Evolutionary conservation across 208 protist species (phyloP), one percentile per base, ranked within the genome.

Genomic region (Trypanosoma rangeli): DNA sequence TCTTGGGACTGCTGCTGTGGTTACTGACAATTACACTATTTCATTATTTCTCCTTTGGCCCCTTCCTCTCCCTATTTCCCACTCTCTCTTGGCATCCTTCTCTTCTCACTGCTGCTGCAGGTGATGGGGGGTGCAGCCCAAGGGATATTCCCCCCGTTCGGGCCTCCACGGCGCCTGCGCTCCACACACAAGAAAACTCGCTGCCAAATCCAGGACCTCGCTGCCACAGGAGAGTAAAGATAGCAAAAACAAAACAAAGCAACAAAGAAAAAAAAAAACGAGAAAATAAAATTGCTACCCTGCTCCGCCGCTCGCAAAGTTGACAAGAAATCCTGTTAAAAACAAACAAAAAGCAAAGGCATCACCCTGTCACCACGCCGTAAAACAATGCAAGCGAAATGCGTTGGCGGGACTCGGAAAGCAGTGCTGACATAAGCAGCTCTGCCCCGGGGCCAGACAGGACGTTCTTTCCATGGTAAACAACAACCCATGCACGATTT

Each of bases 401-500:
- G 7, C 60, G 29, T 26, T 66, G 59, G 52, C 56, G 57, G 9
- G 63, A 64, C 42, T 57, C 48, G 16, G 44, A 64, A 29, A 64
- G 35, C 42, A 77, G 48, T 12, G 64, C 48, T 33, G 64, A 67
- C 24, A 68, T 26, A 42, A 77, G 59, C 37, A 46, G 46, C 50
- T 71, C 65, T n/a, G 64, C 72, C 7, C 72, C 72, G 1, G 65
- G n/a, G 28, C 64, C 64, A 22, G 58, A 71, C 13, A 52, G 59
- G 26, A 77, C n/a, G 46, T 68, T 67, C 39, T 68, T 70, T 9
- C 72, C 72, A 12, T 57, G 50, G 56, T 52, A 77, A 39, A 71
- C n/a, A 37, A 71, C 8, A 59, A 37, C 16, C 72, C 72, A 77
- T 22, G 26, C 49, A 29, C 39, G 59, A 49, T 52, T 39, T 0